Conservation (phyloP, 2,329 filamentous ascomycete species). For the Diaporthe australafricana region DNA sequence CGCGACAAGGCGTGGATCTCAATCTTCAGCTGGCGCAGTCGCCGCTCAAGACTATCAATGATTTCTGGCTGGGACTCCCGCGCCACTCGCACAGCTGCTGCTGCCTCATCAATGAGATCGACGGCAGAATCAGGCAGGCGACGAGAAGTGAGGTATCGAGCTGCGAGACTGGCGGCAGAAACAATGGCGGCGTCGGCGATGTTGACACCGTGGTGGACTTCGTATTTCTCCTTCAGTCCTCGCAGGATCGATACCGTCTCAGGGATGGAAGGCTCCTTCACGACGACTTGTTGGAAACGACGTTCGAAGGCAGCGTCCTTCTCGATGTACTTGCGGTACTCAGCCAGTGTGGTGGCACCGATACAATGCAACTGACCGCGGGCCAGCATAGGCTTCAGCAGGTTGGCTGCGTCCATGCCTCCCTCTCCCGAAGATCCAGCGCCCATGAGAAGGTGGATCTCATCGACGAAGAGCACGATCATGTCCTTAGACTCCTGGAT, state of each 20-base stretch:
- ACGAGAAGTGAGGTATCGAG: slow-evolving; percentile 90
- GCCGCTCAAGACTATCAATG: slow-evolving; percentile 93
- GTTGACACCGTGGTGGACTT: slow-evolving; percentile 97
- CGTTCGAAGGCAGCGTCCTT: slow-evolving; percentile 98
- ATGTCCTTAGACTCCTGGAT: slow-evolving; percentile 95
- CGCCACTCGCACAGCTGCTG: slow-evolving; percentile 94
- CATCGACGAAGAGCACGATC: slow-evolving; percentile 98
- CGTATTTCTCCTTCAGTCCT: slow-evolving; percentile 97
- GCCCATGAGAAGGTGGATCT: slow-evolving; percentile 98
- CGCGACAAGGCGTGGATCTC: slow-evolving; percentile 95
- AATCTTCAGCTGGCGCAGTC: slow-evolving; percentile 90
- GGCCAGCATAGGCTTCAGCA: slow-evolving; percentile 98
- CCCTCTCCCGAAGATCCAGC: slow-evolving; percentile 94
- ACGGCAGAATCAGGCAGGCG: slow-evolving; percentile 96
- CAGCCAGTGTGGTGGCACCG: slow-evolving; percentile 91
- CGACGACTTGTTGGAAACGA: slow-evolving; percentile 97
- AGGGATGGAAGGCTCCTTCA: slow-evolving; percentile 89
- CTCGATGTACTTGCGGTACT: slow-evolving; percentile 99
- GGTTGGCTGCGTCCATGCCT: slow-evolving; percentile 98
- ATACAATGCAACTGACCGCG: slow-evolving; percentile 98
- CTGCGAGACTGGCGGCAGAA: slow-evolving; percentile 88
- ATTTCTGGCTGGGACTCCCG: slow-evolving; percentile 96
- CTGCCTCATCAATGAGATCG: slow-evolving; percentile 95
- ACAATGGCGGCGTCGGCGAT: slow-evolving; percentile 96
- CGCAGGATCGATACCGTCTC: slow-evolving; percentile 99